These are phyloP conservation scores for Elaeis guineensis DNA, from an alignment of 176 grass and related monocot genomes.

Conservation along the genomic window DNA sequence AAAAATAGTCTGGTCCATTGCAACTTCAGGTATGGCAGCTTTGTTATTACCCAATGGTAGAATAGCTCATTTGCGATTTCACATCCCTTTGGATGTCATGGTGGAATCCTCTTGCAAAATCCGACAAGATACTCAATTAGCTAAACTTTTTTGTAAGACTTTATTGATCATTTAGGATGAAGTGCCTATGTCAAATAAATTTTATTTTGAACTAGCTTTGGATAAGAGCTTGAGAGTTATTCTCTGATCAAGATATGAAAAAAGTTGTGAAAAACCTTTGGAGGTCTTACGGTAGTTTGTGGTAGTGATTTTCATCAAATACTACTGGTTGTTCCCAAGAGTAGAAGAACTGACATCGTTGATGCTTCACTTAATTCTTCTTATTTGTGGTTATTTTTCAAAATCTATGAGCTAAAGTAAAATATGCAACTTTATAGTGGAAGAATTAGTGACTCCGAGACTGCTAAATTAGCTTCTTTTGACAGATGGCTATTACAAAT, in stretches of 20 bases:
- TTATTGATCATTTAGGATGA: neutral
- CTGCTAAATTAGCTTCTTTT: neutral
- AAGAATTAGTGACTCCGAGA: neutral
- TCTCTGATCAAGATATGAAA: neutral
- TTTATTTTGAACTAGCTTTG: neutral
- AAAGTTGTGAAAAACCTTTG: neutral
- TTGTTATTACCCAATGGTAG: neutral
- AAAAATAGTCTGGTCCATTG: neutral
- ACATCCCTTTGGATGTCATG: neutral
- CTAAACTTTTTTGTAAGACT: neutral
- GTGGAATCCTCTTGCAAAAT: too few relatives aligned
- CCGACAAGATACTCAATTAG: neutral
- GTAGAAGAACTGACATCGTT: neutral
- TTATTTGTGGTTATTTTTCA: neutral
- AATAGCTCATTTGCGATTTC: neutral
- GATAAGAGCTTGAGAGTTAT: neutral
- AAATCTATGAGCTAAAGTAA: neutral
- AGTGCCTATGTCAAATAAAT: neutral
- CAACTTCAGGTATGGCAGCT: too few relatives aligned
- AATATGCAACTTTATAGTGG: neutral
- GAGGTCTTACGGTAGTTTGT: neutral
- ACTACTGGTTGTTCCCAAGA: neutral
- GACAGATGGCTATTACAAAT: neutral
- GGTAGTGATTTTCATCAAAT: neutral
- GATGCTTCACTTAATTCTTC: neutral